phyloP scores from a whole-genome alignment of 1,284 basidiomycete species.

The Cryptococcus depauperatus region DNA sequence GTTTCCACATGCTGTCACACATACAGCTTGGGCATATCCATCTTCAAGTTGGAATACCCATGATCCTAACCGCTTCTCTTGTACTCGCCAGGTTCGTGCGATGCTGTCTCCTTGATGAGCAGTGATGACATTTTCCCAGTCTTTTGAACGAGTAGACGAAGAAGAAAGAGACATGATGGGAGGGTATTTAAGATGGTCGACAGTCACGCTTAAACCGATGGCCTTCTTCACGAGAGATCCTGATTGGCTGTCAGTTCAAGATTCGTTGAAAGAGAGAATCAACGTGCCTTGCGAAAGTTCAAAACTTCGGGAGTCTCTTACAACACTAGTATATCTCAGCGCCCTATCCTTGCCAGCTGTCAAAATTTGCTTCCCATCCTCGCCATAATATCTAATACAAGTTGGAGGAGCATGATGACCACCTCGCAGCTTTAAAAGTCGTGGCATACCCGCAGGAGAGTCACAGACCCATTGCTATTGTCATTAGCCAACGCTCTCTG shows the following conservation, averaged over 20 bases:
- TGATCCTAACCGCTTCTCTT: slow-evolving; percentile 72
- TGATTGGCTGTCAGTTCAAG: slow-evolving; percentile 27
- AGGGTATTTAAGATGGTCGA: slow-evolving; percentile 72
- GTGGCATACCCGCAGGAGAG: slow-evolving; percentile 72
- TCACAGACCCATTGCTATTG: slow-evolving; percentile 97
- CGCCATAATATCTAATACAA: slow-evolving; percentile 88
- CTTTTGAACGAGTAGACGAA: slow-evolving; percentile 73
- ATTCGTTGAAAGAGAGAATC: not conserved
- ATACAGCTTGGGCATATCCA: slow-evolving; percentile 56
- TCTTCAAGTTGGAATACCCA: slow-evolving; percentile 48
- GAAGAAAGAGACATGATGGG: slow-evolving; percentile 68
- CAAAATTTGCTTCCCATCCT: slow-evolving; percentile 88
- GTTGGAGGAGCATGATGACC: slow-evolving; percentile 89
- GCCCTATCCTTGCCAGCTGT: slow-evolving; percentile 77
- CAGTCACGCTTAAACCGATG: slow-evolving; percentile 65
- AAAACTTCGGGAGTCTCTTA: slow-evolving; percentile 84
- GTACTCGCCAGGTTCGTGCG: slow-evolving; percentile 78
- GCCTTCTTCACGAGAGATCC: slow-evolving; percentile 82
- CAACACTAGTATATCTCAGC: slow-evolving; percentile 81
- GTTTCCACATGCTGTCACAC: slow-evolving; percentile 91
- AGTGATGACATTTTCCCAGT: slow-evolving; percentile 96
- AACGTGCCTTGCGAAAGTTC: slow-evolving; percentile 82
- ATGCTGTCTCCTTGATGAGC: slow-evolving; percentile 72
- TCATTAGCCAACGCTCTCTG: not conserved
- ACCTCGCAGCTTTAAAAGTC: slow-evolving; percentile 81